Percentiles rank a stretch among this genome's conserved stretches.
Conservation (phyloP, 108 stramenopile genomes). For the Asterionellopsis glacialis region DNA sequence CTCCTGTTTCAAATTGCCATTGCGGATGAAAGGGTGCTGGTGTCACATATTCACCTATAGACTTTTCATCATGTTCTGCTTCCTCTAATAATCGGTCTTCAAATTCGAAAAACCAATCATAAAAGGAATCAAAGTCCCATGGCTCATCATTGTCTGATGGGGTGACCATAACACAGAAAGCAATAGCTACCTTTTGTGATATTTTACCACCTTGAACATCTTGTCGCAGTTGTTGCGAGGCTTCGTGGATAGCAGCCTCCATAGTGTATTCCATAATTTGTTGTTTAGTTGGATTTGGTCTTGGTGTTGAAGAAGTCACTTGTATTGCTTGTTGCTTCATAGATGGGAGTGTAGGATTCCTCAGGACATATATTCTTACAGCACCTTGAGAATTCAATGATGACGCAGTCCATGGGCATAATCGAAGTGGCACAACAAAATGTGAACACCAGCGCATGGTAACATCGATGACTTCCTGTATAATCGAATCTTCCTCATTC, state of each 20-base stretch:
- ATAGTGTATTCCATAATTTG: not conserved
- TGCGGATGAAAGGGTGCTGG: slow-evolving; percentile 74
- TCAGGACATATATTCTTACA: not conserved
- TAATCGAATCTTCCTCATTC: too few species aligned
- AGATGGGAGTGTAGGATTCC: not conserved
- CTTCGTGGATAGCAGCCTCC: not conserved
- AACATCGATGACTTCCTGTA: too few species aligned
- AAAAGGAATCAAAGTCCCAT: slow-evolving; percentile 42
- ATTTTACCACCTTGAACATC: slow-evolving; percentile 6
- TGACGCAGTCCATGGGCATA: slow-evolving; percentile 71
- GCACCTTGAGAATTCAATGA: slow-evolving; percentile 38
- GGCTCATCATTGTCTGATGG: not conserved
- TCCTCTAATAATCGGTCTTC: slow-evolving; percentile 59
- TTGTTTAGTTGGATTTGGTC: not conserved
- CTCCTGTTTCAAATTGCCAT: slow-evolving; percentile 35
- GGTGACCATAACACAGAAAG: slow-evolving; percentile 43
- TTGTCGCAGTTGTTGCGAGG: not conserved
- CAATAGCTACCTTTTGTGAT: slow-evolving; percentile 56
- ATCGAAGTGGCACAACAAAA: slow-evolving; percentile 48
- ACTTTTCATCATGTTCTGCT: slow-evolving; percentile 20
- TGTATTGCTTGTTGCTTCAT: not conserved
- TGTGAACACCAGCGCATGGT: slow-evolving; percentile 53
- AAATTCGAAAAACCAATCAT: slow-evolving; percentile 56
- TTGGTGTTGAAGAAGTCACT: not conserved
- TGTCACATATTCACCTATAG: slow-evolving; percentile 42